phyloP scores from a whole-genome alignment of 345 rosid species.

The Boechera divaricarpa region DNA sequence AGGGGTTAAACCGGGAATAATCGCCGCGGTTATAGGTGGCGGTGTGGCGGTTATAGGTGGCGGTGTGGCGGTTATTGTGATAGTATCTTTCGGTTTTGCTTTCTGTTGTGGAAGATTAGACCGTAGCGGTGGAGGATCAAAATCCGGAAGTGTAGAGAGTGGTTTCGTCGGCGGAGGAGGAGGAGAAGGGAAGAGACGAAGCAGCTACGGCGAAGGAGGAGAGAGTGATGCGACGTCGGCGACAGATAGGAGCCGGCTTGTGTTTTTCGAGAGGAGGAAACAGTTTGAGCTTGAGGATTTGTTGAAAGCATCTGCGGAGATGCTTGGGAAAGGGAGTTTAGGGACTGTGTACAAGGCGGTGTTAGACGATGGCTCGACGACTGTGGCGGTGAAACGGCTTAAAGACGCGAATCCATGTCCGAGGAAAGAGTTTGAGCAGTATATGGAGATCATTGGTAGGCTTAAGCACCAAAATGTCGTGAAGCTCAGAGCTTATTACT shows the following conservation, averaged over 20 bases:
- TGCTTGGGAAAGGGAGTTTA: slow-evolving; percentile 93
- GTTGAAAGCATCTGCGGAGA: slow-evolving; percentile 91
- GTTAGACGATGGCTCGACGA: slow-evolving; percentile 70
- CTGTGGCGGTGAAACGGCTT: slow-evolving; percentile 91
- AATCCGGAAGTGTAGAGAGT: slow-evolving; percentile 50
- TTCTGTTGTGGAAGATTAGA: slow-evolving; percentile 67
- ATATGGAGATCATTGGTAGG: slow-evolving; percentile 90
- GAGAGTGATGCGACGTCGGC: slow-evolving; percentile 86
- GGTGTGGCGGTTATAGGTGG: slow-evolving; percentile 66
- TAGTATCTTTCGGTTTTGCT: slow-evolving; percentile 66
- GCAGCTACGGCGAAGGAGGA: slow-evolving; percentile 49
- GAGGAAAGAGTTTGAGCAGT: slow-evolving; percentile 89
- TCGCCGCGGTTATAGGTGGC: slow-evolving; percentile 71
- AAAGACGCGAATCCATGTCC: slow-evolving; percentile 95
- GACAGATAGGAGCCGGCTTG: slow-evolving; percentile 73
- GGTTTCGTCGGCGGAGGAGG: slow-evolving; percentile 60
- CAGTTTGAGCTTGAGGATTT: slow-evolving; percentile 87
- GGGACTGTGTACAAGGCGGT: slow-evolving; percentile 95
- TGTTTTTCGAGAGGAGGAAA: slow-evolving; percentile 79
- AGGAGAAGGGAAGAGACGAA: slow-evolving; percentile 55
- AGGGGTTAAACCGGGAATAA: slow-evolving; percentile 65
- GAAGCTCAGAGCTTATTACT: slow-evolving; percentile 82
- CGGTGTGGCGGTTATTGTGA: slow-evolving; percentile 60
- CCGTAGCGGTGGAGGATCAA: slow-evolving; percentile 46
- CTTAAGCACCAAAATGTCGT: slow-evolving; percentile 77